Percentiles rank a stretch among this genome's conserved stretches.
Evolutionary conservation across 345 rosid species (phyloP).

Genomic region (Lumnitzera racemosa): DNA sequence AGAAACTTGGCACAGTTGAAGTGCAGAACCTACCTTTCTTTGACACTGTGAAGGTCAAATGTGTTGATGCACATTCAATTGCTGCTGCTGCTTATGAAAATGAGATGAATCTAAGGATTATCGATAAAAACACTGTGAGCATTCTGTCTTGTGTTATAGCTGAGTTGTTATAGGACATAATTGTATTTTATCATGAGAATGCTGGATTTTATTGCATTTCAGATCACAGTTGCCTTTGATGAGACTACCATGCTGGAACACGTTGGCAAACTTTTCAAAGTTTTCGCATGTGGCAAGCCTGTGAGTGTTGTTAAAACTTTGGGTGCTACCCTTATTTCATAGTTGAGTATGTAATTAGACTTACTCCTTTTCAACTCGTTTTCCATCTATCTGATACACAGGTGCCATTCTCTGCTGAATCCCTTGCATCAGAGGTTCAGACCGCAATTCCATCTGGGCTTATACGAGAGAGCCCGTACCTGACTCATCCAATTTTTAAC

Average conservation of each 20-base stretch:
- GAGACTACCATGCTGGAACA: slow-evolving; percentile 95
- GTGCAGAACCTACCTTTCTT: slow-evolving; percentile 85
- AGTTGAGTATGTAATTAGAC: too few relatives aligned
- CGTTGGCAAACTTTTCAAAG: slow-evolving; percentile 70
- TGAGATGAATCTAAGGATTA: slow-evolving; percentile 72
- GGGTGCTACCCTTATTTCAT: too few relatives aligned
- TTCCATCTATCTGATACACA: slow-evolving; percentile 8
- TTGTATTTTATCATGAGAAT: slow-evolving; percentile 2
- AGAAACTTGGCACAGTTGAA: slow-evolving; percentile 79
- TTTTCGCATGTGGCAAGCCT: slow-evolving; percentile 70
- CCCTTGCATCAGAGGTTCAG: slow-evolving; percentile 80
- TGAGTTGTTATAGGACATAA: slow-evolving; percentile 3
- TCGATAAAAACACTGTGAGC: slow-evolving; percentile 79
- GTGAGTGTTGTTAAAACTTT: slow-evolving; percentile 30
- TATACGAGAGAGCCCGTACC: slow-evolving; percentile 65
- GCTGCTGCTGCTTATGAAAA: slow-evolving; percentile 69
- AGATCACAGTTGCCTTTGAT: slow-evolving; percentile 90
- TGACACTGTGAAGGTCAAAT: slow-evolving; percentile 88
- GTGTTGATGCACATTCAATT: slow-evolving; percentile 69
- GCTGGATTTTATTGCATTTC: slow-evolving; percentile 16
- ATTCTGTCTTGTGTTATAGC: slow-evolving; percentile 7
- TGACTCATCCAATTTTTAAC: slow-evolving; percentile 82
- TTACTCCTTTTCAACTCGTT: too few relatives aligned
- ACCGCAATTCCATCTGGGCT: slow-evolving; percentile 63
- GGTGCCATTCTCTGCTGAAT: slow-evolving; percentile 83